Percentiles rank a stretch among this genome's conserved stretches.
These are phyloP conservation scores for Skeletonema menzelii DNA, from an alignment of 108 stramenopile genomes.

Conservation along the genomic window DNA sequence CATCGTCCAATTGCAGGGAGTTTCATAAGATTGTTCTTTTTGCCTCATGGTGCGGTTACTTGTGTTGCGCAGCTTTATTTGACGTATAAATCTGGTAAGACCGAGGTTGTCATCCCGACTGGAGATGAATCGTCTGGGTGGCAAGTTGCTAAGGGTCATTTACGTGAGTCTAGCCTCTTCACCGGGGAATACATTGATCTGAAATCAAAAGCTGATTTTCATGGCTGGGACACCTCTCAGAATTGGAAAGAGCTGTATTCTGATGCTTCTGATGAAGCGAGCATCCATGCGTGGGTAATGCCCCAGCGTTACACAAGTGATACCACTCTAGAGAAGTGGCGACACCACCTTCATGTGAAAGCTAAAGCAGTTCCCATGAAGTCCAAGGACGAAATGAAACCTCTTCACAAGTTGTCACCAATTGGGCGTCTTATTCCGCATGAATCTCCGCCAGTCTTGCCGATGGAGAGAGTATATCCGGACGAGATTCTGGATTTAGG, in stretches of 20 bases:
- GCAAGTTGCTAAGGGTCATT: conserved; percentile 46
- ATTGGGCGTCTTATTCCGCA: conserved; percentile 40
- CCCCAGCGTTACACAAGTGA: conserved; percentile 36
- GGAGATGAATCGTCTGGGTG: conserved; percentile 30
- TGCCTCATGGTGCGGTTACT: conserved; percentile 41
- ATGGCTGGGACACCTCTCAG: conserved; percentile 41
- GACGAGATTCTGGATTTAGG: conserved; percentile 42
- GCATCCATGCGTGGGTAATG: conserved; percentile 25
- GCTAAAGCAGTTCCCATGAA: conserved; percentile 9
- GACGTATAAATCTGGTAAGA: conserved; percentile 37
- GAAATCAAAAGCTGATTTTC: conserved; percentile 21
- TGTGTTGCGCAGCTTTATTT: conserved; percentile 39
- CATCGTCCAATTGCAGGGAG: conserved; percentile 41
- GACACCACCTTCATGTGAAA: conserved; percentile 35
- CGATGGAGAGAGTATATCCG: conserved; percentile 32
- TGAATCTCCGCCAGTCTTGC: conserved; percentile 45
- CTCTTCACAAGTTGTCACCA: conserved; percentile 32
- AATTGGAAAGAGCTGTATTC: conserved; percentile 16
- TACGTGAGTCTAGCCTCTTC: conserved; percentile 46
- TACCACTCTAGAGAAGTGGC: conserved; percentile 42
- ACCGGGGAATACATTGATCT: conserved; percentile 51
- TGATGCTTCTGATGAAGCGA: not conserved
- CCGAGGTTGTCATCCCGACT: conserved; percentile 34
- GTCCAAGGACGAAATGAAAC: not conserved
- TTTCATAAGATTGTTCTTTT: conserved; percentile 36